Evolutionary conservation across 768 basidiomycete genomes (phyloP).

Genomic region (Leccinum ochraceum): DNA sequence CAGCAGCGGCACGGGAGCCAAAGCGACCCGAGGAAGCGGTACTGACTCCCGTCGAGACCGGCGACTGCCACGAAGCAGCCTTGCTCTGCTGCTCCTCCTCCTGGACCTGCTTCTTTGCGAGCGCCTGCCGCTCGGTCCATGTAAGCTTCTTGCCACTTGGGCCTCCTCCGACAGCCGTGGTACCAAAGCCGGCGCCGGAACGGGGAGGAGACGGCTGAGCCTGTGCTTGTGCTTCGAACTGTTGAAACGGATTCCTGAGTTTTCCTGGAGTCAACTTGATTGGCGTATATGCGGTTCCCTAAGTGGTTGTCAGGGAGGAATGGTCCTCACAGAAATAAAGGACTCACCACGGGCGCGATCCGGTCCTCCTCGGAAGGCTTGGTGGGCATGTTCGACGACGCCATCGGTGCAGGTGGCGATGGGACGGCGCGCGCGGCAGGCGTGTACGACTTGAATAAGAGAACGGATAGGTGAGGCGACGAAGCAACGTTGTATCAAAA

Average conservation of each 20-base stretch:
- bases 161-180: conserved; percentile 28
- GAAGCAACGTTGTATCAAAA: background rate
- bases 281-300: conserved; percentile 86
- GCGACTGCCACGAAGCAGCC: conserved; percentile 48
- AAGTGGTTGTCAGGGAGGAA: background rate
- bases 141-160: conserved; percentile 71
- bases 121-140: conserved; percentile 91
- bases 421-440: conserved; percentile 32
- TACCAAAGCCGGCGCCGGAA: conserved; percentile 13
- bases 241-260: conserved; percentile 80
- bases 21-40: conserved; percentile 42
- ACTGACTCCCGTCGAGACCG: conserved; percentile 35
- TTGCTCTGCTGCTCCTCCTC: conserved; percentile 74
- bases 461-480: background rate
- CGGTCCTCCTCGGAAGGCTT: conserved; percentile 80
- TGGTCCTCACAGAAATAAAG: background rate
- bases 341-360: conserved; percentile 69
- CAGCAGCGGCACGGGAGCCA: conserved; percentile 25
- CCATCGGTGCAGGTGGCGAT: conserved; percentile 38
- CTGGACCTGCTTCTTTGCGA: conserved; percentile 83
- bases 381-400: conserved; percentile 50
- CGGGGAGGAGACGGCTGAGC: conserved; percentile 30
- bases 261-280: conserved; percentile 87
- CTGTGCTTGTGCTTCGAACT: conserved; percentile 51
- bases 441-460: conserved; percentile 22